Evolutionary conservation across 1,284 basidiomycete species (phyloP).

Genomic region (Coniferiporia sulphurascens): DNA sequence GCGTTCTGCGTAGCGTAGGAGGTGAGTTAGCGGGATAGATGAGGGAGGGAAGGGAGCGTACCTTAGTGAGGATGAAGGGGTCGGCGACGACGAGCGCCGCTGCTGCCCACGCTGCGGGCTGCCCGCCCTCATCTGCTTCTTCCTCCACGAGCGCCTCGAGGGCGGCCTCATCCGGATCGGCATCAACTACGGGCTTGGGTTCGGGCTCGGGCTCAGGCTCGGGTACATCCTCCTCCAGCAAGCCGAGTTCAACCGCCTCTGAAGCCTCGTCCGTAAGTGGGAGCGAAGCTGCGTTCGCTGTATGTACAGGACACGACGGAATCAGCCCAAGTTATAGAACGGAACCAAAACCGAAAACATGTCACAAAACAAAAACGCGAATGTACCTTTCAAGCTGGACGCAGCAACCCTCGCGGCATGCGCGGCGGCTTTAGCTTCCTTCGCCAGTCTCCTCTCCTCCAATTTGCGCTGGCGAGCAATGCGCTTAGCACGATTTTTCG

Average conservation of each 20-base stretch:
- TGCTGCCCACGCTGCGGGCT: conserved; percentile 22
- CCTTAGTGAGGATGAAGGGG: conserved; percentile 45
- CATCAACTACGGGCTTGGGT: not conserved
- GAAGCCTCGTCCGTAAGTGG: too few relatives aligned
- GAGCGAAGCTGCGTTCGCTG: too few relatives aligned
- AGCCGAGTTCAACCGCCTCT: not conserved
- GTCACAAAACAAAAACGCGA: too few relatives aligned
- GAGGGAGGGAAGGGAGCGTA: conserved; percentile 19
- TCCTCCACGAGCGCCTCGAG: conserved; percentile 12
- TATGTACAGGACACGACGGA: too few relatives aligned
- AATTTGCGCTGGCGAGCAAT: not conserved
- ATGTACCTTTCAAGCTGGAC: too few relatives aligned
- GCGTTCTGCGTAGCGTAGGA: conserved; percentile 33
- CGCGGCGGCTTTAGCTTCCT: too few relatives aligned
- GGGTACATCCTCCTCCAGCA: conserved; percentile 1
- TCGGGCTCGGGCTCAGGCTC: not conserved
- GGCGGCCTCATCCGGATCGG: conserved; percentile 16
- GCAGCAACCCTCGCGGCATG: too few relatives aligned
- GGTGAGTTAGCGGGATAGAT: not conserved
- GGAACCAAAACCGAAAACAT: too few relatives aligned
- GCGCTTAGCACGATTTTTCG: not conserved
- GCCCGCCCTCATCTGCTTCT: conserved; percentile 3
- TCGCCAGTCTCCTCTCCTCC: too few relatives aligned
- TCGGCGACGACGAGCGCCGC: conserved; percentile 36
- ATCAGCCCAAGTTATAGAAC: too few relatives aligned